Percentiles rank a stretch among this genome's conserved stretches.
These are phyloP conservation scores for Creolimax fragrantissima DNA, from an alignment of 78 protist species.

Conservation along the genomic window DNA sequence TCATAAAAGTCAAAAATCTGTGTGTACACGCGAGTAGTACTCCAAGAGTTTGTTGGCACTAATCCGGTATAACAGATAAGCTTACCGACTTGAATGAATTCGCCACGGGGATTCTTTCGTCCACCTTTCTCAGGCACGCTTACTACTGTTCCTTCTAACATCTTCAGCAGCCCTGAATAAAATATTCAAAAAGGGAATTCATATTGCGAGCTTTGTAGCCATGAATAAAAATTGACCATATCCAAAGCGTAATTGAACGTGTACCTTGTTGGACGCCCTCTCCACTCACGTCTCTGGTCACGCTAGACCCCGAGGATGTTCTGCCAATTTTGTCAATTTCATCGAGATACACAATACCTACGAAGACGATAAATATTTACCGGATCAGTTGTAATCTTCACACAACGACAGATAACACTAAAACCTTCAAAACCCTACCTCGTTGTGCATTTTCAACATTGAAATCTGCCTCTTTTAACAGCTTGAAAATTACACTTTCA, in stretches of 20 bases:
- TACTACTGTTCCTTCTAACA: slow-evolving; percentile 34
- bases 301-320: background rate
- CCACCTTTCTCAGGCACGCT: slow-evolving; percentile 42
- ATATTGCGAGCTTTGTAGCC: too few relatives aligned
- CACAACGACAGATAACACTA: too few relatives aligned
- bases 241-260: background rate
- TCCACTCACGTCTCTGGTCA: slow-evolving; percentile 41
- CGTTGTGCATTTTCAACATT: slow-evolving; percentile 32
- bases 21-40: too few relatives aligned
- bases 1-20: too few relatives aligned
- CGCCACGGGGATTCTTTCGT: slow-evolving; percentile 34
- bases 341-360: slow-evolving; percentile 37
- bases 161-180: background rate
- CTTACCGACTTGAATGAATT: slow-evolving; percentile 11
- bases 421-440: too few relatives aligned
- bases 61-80: too few relatives aligned
- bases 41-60: too few relatives aligned
- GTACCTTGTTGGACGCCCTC: slow-evolving; percentile 60
- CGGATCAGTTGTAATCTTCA: too few relatives aligned
- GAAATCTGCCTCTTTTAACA: slow-evolving; percentile 3
- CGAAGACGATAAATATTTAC: too few relatives aligned
- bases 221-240: background rate
- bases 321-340: slow-evolving; percentile 54
- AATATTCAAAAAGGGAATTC: background rate
- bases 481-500: slow-evolving; percentile 28